Evolutionary conservation across 495 filamentous ascomycete species (phyloP).

Genomic region (Usnea hakonensis): DNA sequence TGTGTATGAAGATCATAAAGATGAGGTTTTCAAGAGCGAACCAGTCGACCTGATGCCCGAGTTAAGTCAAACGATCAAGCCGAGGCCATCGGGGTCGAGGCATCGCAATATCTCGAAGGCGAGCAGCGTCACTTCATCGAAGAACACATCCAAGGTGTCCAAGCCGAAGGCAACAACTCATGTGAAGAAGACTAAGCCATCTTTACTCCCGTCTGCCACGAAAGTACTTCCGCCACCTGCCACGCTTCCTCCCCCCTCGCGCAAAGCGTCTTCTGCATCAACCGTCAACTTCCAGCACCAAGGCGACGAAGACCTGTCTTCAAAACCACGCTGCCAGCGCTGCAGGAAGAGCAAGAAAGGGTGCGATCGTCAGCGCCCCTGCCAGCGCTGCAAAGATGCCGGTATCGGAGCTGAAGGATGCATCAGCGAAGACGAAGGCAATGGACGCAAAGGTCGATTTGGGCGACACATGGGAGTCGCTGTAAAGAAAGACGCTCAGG

Average conservation of each 20-base stretch:
- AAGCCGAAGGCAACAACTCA: constrained; percentile 36
- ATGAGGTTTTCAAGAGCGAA: constrained; percentile 47
- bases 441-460: constrained; percentile 92
- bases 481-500: constrained; percentile 58
- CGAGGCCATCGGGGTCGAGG: constrained; percentile 28
- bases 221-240: constrained; percentile 62
- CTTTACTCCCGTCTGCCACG: constrained; percentile 27
- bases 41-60: constrained; percentile 42
- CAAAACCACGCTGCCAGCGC: constrained; percentile 93
- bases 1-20: constrained; percentile 53
- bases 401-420: constrained; percentile 87
- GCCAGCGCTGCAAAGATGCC: constrained; percentile 89
- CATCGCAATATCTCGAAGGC: constrained; percentile 28
- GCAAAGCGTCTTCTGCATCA: constrained; percentile 71
- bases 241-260: constrained; percentile 56
- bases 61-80: constrained; percentile 30
- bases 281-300: constrained; percentile 59
- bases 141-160: constrained; percentile 37
- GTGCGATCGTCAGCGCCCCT: constrained; percentile 91
- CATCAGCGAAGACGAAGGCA: constrained; percentile 93
- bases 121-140: constrained; percentile 31
- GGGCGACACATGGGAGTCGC: constrained; percentile 95
- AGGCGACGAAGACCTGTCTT: constrained; percentile 84
- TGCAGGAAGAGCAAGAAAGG: constrained; percentile 99
- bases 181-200: constrained; percentile 52